These are phyloP conservation scores for Nicotiana tabacum DNA, from an alignment of 257 asterid species.

Conservation along the genomic window DNA sequence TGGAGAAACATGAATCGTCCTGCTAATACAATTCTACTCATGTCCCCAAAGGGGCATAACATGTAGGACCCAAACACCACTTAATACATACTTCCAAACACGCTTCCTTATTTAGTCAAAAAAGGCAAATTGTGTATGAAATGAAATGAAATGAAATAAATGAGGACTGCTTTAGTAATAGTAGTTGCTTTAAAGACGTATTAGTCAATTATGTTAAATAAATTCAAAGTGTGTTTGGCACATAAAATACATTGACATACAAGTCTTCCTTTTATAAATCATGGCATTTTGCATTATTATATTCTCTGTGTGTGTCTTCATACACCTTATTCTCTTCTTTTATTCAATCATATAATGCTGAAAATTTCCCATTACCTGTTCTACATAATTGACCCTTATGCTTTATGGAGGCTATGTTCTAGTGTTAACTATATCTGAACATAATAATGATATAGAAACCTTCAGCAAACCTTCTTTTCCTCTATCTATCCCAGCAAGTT, in stretches of 20 bases:
- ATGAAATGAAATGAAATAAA: neutral
- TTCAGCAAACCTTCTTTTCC: too few species aligned
- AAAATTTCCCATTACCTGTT: neutral
- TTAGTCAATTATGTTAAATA: constrained; percentile 10
- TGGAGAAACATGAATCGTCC: too few species aligned
- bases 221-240: neutral
- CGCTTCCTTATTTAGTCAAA: too few species aligned
- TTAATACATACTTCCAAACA: too few species aligned
- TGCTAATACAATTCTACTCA: too few species aligned
- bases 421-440: too few species aligned
- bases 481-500: too few species aligned
- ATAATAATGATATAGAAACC: too few species aligned
- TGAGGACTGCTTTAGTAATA: neutral
- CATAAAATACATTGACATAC: neutral
- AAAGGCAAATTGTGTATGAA: neutral
- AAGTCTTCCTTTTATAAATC: neutral
- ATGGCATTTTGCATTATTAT: neutral
- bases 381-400: neutral
- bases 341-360: neutral
- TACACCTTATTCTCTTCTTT: neutral
- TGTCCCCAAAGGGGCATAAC: neutral
- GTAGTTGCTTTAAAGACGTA: neutral
- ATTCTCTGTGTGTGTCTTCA: neutral
- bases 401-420: too few species aligned
- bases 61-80: neutral